Base-by-base conservation (phyloP, 768 basidiomycete genomes). In the Udeniomyces megalosporus region DNA sequence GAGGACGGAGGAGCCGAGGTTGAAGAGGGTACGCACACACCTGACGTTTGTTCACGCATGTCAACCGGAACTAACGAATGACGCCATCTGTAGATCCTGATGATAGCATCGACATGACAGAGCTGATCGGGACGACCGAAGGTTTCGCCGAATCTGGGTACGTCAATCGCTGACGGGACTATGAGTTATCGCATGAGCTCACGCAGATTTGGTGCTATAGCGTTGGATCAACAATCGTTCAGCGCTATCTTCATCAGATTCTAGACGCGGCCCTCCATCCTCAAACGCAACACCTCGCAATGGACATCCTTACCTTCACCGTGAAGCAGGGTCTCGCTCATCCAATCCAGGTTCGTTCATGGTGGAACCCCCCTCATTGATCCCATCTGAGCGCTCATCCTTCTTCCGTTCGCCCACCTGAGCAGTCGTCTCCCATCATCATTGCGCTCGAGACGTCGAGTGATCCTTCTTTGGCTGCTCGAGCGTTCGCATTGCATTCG, bases 111-210 rank as follows among this genome's bases (percentile, higher is more conserved):
- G 82, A 92, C 68, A 91, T 99, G 84, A 85, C 85, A 0, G 89
- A 95, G 69, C 77, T 99, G 10, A 86, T 97, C 3, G 95, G 95
- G 0, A 92, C 93, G 68, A 90, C 90, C 0, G 86, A 90, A 69
- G 89, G 85, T 1, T 93, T 97, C 71, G 90, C 93, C 0, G 95
- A 97, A 68, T 96, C 93, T 6, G 92, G 92, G 95, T 96, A 74
- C n/a, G n/a, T n/a, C n/a, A n/a, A n/a, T n/a, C n/a, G n/a, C n/a
- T n/a, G n/a, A n/a, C n/a, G n/a, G n/a, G n/a, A n/a, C n/a, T 8
- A 8, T 42, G 38, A 42, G 8, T 42, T 17, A 17, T 42, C 38
- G 8, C 10, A 42, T 42, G 38, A 42, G 8, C 38, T 42, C 17
- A 17, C 8, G 17, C 38, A 42, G 38, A 42, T n/a, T n/a, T n/a